These are phyloP conservation scores for Talaromyces amestolkiae DNA, from an alignment of 2,329 filamentous ascomycete species.

Conservation along the genomic window DNA sequence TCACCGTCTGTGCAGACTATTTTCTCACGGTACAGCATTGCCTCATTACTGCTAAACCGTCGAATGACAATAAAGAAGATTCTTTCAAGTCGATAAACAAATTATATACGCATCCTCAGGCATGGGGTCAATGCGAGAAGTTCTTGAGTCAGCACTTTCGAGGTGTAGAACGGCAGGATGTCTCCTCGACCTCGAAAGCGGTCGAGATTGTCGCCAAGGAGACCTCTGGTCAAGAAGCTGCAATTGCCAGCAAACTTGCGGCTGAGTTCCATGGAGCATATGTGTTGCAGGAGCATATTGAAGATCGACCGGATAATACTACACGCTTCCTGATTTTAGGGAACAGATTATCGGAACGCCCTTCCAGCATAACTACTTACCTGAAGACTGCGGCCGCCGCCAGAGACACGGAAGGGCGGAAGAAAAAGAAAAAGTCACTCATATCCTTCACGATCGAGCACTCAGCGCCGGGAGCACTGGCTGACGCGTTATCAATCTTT, in stretches of 20 bases:
- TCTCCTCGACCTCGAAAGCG: constrained; percentile 79
- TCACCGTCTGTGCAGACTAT: constrained; percentile 76
- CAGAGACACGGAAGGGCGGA: background rate
- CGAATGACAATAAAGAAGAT: constrained; percentile 13
- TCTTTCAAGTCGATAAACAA: constrained; percentile 63
- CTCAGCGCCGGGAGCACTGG: constrained; percentile 73
- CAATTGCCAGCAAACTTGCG: constrained; percentile 74
- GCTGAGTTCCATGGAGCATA: constrained; percentile 67
- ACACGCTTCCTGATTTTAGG: constrained; percentile 48
- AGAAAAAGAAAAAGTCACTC: constrained; percentile 61
- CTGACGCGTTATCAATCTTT: constrained; percentile 77
- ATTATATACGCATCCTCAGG: constrained; percentile 91
- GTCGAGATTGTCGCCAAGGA: constrained; percentile 69
- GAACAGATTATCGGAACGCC: constrained; percentile 33
- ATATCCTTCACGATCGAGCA: constrained; percentile 83
- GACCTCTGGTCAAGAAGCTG: constrained; percentile 62
- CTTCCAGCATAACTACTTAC: constrained; percentile 23
- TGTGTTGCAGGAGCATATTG: constrained; percentile 57
- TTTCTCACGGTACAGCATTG: constrained; percentile 89
- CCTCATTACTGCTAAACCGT: constrained; percentile 57
- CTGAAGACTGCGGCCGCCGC: constrained; percentile 18
- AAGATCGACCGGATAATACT: constrained; percentile 47
- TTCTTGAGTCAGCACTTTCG: constrained; percentile 72
- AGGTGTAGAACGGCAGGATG: constrained; percentile 75
- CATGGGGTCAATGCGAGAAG: constrained; percentile 81